These are phyloP conservation scores for Pisolithus tinctorius DNA, from an alignment of 768 basidiomycete genomes.

Conservation along the genomic window DNA sequence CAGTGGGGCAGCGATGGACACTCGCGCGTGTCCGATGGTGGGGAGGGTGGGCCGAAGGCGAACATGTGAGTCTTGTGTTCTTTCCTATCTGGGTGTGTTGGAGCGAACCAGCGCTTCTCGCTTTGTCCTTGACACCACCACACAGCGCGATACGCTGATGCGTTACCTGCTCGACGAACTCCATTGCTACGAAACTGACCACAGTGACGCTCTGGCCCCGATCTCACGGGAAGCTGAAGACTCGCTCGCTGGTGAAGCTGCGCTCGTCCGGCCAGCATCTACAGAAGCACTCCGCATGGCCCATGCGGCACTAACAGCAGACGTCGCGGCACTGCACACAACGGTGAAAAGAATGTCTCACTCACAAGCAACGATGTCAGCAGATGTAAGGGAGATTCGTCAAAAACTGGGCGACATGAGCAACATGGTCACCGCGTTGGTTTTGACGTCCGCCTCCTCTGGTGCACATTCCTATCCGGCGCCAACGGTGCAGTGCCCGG, in stretches of 20 bases:
- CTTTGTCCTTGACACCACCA: neutral
- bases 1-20: too few species aligned
- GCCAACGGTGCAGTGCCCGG: too few species aligned
- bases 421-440: neutral
- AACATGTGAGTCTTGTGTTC: too few species aligned
- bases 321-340: neutral
- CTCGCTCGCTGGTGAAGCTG: neutral
- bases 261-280: neutral
- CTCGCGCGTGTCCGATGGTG: too few species aligned
- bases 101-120: neutral
- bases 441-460: too few species aligned
- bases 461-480: too few species aligned
- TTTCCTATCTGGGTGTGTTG: too few species aligned
- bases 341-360: neutral
- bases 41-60: too few species aligned
- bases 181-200: constrained; percentile 17
- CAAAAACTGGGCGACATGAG: too few species aligned
- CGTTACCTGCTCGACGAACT: constrained; percentile 24
- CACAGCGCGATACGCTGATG: constrained; percentile 2
- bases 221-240: neutral
- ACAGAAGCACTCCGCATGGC: neutral
- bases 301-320: too few species aligned
- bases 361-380: neutral
- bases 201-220: constrained; percentile 10
- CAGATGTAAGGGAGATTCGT: too few species aligned